Base-by-base conservation (phyloP, 352 stramenopile genomes). In the Phytophthora meadii region DNA sequence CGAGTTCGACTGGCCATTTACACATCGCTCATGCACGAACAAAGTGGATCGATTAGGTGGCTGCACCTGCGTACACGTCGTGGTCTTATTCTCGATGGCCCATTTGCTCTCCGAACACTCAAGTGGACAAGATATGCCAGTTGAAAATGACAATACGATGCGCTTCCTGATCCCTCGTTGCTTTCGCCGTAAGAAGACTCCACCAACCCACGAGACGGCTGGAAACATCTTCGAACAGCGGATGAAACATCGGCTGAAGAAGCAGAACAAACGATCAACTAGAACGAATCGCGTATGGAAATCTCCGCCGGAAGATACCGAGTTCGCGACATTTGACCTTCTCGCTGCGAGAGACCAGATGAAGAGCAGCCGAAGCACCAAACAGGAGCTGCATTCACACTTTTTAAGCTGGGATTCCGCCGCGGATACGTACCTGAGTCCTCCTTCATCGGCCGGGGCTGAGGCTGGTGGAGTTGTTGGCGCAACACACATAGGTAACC, bases 1-100 rank as follows among this genome's bases (percentile, higher is more conserved):
- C 46, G 46, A 64, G 54, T 54, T 62, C n/a, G 1, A 30, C 53
- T 69, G 61, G 14, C 55, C 61, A 64, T 57, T 54, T 56, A 51
- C 61, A 54, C 46, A 59, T 56, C 56, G 30, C 6, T 48, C 17
- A 19, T 46, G 56, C 56, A 65, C 36, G 14, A 39, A 10, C 14
- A 49, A 34, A 25, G 36, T 25, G 37, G 28, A 45, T 51, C 39
- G 57, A 58, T 57, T 65, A 12, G 28, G 30, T 25, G 17, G 41
- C 3, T 61, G 54, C 54, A 25, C 28, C 30, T 54, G 48, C 48
- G 25, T 27, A 11, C 30, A 17, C 36, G 37, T 6, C 41, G 7
- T 48, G 10, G 34, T 44, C 46, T 56, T 44, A 50, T 63, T 34
- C 54, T 12, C 25, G 30, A 34, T 58, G 48, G 34, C 34, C 34